Conservation (phyloP, 2,329 filamentous ascomycete species). For the Ustulina deusta region DNA sequence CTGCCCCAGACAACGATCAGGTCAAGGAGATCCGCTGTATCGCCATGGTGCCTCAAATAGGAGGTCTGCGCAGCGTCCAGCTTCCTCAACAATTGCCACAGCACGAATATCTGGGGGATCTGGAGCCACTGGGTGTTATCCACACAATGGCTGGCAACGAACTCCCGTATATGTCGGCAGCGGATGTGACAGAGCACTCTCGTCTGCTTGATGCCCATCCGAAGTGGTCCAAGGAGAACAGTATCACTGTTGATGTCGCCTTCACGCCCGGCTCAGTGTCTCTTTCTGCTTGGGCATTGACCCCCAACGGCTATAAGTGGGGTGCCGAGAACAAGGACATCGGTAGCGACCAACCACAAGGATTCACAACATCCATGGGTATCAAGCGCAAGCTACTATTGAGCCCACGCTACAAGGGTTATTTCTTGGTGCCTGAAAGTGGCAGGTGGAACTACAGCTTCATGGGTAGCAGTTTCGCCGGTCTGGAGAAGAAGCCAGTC, state of each 20-base stretch:
- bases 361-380: constrained; percentile 91
- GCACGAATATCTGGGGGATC: constrained; percentile 85
- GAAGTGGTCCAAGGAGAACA: constrained; percentile 86
- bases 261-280: constrained; percentile 98
- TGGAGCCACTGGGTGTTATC: constrained; percentile 94
- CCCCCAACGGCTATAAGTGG: constrained; percentile 94
- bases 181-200: constrained; percentile 94
- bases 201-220: constrained; percentile 86
- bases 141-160: constrained; percentile 97
- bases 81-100: constrained; percentile 90
- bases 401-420: constrained; percentile 92
- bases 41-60: constrained; percentile 97
- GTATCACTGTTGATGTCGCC: constrained; percentile 92
- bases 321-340: constrained; percentile 95
- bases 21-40: constrained; percentile 98
- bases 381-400: constrained; percentile 95
- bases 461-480: constrained; percentile 89
- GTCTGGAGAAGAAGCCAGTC: constrained; percentile 89
- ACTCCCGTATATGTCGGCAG: constrained; percentile 93
- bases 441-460: constrained; percentile 98
- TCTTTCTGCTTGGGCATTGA: constrained; percentile 91
- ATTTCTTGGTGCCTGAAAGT: constrained; percentile 93
- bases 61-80: constrained; percentile 90
- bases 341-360: constrained; percentile 91
- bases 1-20: constrained; percentile 92